A percentile compares a stretch with the other conserved stretches of the same genome.
phyloP scores from a whole-genome alignment of 192 early-diverging fungal genomes.

The Coemansia sp. region DNA sequence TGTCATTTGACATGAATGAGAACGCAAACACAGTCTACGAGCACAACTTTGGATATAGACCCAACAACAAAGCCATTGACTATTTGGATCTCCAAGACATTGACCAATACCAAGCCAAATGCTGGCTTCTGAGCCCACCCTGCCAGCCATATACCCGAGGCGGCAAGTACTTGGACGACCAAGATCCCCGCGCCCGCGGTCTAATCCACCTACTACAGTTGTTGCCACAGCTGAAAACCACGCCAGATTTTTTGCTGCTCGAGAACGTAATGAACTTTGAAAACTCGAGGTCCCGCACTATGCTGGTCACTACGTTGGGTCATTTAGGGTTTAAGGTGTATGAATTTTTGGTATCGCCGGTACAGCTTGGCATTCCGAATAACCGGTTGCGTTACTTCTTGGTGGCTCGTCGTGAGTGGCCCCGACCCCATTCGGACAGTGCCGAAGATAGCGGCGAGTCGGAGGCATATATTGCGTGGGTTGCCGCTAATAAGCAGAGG shows the following conservation, averaged over 20 bases:
- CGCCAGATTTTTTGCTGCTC: conserved; percentile 31
- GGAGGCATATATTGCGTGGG: not conserved
- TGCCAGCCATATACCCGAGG: conserved; percentile 86
- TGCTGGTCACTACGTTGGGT: conserved; percentile 34
- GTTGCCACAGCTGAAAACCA: conserved; percentile 26
- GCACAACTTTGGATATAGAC: conserved; percentile 42
- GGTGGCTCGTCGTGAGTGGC: conserved; percentile 22
- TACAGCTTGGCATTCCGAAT: conserved; percentile 51
- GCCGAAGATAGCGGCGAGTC: not conserved
- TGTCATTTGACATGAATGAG: conserved; percentile 57
- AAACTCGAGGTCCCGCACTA: conserved; percentile 37
- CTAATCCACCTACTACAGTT: conserved; percentile 43
- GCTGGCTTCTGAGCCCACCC: conserved; percentile 92
- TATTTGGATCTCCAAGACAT: conserved; percentile 35
- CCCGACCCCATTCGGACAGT: not conserved
- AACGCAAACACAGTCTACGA: conserved; percentile 52
- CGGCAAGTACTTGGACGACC: conserved; percentile 76
- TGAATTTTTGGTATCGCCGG: conserved; percentile 50
- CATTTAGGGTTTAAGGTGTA: conserved; percentile 32
- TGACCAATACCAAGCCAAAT: conserved; percentile 68
- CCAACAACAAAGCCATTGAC: conserved; percentile 56
- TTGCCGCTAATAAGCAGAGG: not conserved
- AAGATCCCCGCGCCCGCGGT: conserved; percentile 45
- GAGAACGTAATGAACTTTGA: conserved; percentile 60
- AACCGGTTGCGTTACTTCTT: conserved; percentile 46